phyloP scores from a whole-genome alignment of 1,284 basidiomycete genomes.

The Rhodotorula sp. region DNA sequence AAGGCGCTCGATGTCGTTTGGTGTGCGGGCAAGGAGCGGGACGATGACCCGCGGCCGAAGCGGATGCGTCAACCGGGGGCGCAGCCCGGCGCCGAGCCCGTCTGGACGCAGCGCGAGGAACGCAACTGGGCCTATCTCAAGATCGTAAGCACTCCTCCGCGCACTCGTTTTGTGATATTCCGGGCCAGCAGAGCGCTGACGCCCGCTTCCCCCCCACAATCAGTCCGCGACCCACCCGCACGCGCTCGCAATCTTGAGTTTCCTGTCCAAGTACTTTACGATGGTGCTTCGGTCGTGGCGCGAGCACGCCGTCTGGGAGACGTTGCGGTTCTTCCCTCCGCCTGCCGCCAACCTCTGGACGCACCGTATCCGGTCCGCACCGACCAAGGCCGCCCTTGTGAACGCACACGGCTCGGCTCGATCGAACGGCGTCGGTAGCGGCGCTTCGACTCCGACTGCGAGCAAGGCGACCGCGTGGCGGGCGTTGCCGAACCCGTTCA shows the following conservation, averaged over 20 bases:
- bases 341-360: slow-evolving; percentile 36
- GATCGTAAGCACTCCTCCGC: slow-evolving; percentile 16
- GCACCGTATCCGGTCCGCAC: slow-evolving; percentile 32
- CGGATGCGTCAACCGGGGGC: slow-evolving; percentile 15
- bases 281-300: slow-evolving; percentile 18
- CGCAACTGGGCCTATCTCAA: slow-evolving; percentile 40
- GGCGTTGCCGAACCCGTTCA: slow-evolving; percentile 32
- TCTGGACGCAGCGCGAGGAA: slow-evolving; percentile 32
- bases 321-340: slow-evolving; percentile 16
- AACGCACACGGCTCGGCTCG: slow-evolving; percentile 6
- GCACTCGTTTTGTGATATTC: no score
- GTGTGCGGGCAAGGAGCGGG: slow-evolving; percentile 30
- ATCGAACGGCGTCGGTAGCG: slow-evolving; percentile 12
- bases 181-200: not conserved
- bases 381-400: slow-evolving; percentile 19
- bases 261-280: slow-evolving; percentile 28
- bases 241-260: slow-evolving; percentile 37
- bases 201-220: no score
- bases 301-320: slow-evolving; percentile 1
- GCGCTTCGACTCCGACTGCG: slow-evolving; percentile 1
- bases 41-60: slow-evolving; percentile 14
- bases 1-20: slow-evolving; percentile 36
- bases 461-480: slow-evolving; percentile 17
- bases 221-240: slow-evolving; percentile 29
- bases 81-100: slow-evolving; percentile 11